Conservation (phyloP, 2,329 filamentous ascomycete genomes). For the Coccinonectria pachysandricola region DNA sequence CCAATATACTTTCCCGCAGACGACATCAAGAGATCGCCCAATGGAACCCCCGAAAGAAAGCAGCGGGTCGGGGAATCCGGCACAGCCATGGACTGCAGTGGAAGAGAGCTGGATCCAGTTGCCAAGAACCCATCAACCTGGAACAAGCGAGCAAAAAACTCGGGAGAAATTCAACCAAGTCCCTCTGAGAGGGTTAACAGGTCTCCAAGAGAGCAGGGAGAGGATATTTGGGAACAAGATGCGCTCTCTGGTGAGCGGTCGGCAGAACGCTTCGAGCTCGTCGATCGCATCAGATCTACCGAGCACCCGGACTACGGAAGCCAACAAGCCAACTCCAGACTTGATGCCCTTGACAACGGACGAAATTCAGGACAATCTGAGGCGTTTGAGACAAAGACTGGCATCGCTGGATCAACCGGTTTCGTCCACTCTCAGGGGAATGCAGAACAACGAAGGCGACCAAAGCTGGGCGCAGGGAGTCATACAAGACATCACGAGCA, state of each 20-base stretch:
- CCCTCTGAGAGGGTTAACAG: constrained; percentile 1
- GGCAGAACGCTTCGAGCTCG: too few species aligned
- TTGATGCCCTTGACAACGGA: constrained; percentile 3
- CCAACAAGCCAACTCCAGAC: too few species aligned
- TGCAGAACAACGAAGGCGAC: constrained; percentile 3
- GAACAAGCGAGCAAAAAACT: too few species aligned
- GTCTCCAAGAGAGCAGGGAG: constrained; percentile 2
- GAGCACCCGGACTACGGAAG: too few species aligned
- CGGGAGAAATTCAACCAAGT: constrained; percentile 1
- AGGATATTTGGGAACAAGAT: constrained; percentile 2
- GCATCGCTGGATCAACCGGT: constrained; percentile 5
- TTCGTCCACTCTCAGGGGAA: constrained; percentile 3
- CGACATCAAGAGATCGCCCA: too few species aligned
- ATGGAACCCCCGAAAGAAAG: too few species aligned
- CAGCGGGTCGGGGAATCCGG: too few species aligned
- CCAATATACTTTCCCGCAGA: too few species aligned
- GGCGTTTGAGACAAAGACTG: constrained; percentile 3
- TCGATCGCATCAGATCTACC: too few species aligned
- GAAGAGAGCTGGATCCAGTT: too few species aligned
- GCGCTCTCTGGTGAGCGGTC: constrained; percentile 2
- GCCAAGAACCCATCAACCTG: too few species aligned
- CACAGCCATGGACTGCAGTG: too few species aligned
- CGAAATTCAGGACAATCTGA: constrained; percentile 10
- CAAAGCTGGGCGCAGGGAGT: constrained; percentile 13
- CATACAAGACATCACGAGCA: constrained; percentile 13